These are phyloP conservation scores for Reticulascus tulasneorum DNA, from an alignment of 2,329 filamentous ascomycete species.

Conservation along the genomic window DNA sequence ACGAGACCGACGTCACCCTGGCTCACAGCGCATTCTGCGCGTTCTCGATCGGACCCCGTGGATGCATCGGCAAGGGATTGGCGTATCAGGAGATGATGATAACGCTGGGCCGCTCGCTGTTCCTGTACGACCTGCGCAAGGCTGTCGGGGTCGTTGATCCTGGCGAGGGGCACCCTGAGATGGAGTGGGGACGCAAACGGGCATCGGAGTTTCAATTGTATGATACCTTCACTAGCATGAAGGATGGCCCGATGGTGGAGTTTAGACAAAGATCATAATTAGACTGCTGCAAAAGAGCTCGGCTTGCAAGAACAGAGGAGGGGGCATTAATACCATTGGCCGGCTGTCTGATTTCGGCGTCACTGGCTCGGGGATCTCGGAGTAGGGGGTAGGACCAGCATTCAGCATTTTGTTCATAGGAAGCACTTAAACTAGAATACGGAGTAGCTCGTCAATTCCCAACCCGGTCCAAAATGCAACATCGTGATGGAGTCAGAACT, in stretches of 20 bases:
- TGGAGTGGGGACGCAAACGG: constrained; percentile 53
- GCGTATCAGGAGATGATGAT: constrained; percentile 65
- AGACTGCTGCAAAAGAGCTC: too few species aligned
- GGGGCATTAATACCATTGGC: too few species aligned
- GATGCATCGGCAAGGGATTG: constrained; percentile 68
- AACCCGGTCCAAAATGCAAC: too few species aligned
- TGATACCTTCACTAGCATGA: constrained; percentile 71
- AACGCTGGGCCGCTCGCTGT: constrained; percentile 58
- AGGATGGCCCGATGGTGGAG: constrained; percentile 67
- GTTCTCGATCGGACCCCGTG: constrained; percentile 65
- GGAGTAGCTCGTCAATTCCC: too few species aligned
- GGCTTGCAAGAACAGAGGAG: too few species aligned
- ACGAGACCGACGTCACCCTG: constrained; percentile 45
- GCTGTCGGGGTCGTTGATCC: constrained; percentile 45
- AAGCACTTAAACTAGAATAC: too few species aligned
- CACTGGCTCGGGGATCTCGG: too few species aligned
- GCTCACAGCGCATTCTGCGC: constrained; percentile 71
- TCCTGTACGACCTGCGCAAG: constrained; percentile 55
- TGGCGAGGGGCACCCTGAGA: constrained; percentile 44
- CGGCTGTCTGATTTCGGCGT: too few species aligned
- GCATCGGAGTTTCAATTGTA: constrained; percentile 62
- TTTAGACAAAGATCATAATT: constrained; percentile 39
- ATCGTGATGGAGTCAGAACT: too few species aligned
- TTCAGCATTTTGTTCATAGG: too few species aligned
- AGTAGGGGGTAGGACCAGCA: too few species aligned